These are phyloP conservation scores for Hypoxylon trugodes DNA, from an alignment of 495 filamentous ascomycete species.

Conservation along the genomic window DNA sequence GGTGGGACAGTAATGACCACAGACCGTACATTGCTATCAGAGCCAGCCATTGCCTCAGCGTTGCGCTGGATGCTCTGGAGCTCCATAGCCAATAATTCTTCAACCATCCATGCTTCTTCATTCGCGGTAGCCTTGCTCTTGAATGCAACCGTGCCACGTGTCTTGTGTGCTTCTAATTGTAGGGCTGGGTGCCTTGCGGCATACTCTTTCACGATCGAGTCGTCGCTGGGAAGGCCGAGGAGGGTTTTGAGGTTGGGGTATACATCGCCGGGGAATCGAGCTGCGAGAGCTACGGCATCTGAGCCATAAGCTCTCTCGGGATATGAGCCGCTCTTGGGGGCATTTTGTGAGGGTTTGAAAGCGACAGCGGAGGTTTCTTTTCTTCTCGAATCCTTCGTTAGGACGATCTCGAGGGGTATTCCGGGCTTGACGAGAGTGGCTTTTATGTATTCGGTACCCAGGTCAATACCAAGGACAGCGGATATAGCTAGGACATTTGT, in stretches of 20 bases:
- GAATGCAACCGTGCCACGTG: conserved; percentile 77
- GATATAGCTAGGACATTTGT: conserved; percentile 62
- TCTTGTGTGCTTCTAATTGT: conserved; percentile 60
- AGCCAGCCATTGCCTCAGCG: conserved; percentile 85
- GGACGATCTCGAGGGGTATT: conserved; percentile 96
- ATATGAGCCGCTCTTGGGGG: conserved; percentile 66
- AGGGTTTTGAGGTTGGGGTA: conserved; percentile 92
- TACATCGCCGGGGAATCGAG: conserved; percentile 89
- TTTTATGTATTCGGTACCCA: conserved; percentile 98
- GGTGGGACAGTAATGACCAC: conserved; percentile 91
- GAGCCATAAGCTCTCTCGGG: conserved; percentile 92
- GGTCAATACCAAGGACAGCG: conserved; percentile 89
- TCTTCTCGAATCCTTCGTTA: conserved; percentile 97
- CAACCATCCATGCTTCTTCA: conserved; percentile 80
- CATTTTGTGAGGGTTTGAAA: conserved; percentile 81
- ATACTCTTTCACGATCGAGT: conserved; percentile 72
- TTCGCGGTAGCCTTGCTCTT: conserved; percentile 69
- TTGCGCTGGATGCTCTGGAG: conserved; percentile 87
- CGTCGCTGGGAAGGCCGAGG: conserved; percentile 73
- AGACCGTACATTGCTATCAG: conserved; percentile 75
- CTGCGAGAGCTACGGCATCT: conserved; percentile 86
- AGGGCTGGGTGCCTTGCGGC: conserved; percentile 75
- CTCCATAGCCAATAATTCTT: conserved; percentile 97
- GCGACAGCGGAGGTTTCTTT: conserved; percentile 93
- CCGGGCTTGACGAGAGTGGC: conserved; percentile 96